Conservation (phyloP, 768 basidiomycete genomes). For the Amanita inopinata region DNA sequence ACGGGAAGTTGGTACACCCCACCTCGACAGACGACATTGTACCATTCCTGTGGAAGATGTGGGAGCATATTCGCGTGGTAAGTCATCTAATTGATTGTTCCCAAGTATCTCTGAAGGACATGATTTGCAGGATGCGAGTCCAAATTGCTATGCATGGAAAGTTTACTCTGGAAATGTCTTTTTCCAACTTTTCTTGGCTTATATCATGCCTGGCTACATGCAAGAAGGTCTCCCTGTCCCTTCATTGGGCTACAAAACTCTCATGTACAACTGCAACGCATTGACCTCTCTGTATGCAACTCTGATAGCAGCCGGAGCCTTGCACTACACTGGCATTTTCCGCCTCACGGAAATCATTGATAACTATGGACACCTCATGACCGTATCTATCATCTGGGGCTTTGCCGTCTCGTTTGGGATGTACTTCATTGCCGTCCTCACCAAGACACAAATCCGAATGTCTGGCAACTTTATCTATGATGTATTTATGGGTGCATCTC, state of each 20-base stretch:
- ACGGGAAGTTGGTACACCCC: constrained; percentile 72
- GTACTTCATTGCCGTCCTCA: constrained; percentile 69
- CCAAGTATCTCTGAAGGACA: background rate
- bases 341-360: constrained; percentile 92
- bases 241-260: constrained; percentile 83
- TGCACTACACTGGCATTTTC: constrained; percentile 79
- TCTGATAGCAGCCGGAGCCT: constrained; percentile 57
- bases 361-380: constrained; percentile 93
- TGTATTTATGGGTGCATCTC: constrained; percentile 90
- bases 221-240: constrained; percentile 97
- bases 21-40: constrained; percentile 55
- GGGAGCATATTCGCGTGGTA: constrained; percentile 75
- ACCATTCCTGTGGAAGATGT: constrained; percentile 78
- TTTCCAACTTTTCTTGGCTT: constrained; percentile 86
- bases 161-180: constrained; percentile 84
- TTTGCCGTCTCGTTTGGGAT: constrained; percentile 73
- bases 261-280: constrained; percentile 97
- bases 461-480: constrained; percentile 94
- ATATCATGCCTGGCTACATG: constrained; percentile 82
- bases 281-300: constrained; percentile 78
- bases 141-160: constrained; percentile 81
- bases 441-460: constrained; percentile 82
- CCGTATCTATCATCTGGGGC: constrained; percentile 88
- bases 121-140: constrained; percentile 72
- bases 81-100: constrained; percentile 5